Conservation (phyloP, 2,329 filamentous ascomycete species). For the Penicillium psychrosexuale region DNA sequence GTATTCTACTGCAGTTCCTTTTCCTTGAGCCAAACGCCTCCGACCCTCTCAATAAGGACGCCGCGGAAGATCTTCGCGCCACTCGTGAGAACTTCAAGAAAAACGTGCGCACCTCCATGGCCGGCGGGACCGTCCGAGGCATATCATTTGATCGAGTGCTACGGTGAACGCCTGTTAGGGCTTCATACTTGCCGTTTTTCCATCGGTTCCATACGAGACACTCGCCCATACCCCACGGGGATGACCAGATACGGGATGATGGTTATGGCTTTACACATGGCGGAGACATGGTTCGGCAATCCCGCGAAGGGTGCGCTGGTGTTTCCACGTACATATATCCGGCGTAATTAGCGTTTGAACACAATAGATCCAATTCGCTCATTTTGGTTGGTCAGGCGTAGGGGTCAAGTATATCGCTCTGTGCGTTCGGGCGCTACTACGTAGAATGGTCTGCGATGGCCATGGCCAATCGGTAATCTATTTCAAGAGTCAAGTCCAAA, state of each 20-base stretch:
- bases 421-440: not conserved
- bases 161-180: conserved; percentile 48
- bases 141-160: conserved; percentile 74
- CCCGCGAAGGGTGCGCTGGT: conserved; percentile 10
- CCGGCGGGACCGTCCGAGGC: conserved; percentile 71
- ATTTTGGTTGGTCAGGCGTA: not conserved
- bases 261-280: conserved; percentile 16
- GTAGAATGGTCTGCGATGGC: not conserved
- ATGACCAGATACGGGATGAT: conserved; percentile 10
- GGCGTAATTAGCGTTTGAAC: conserved; percentile 37
- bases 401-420: not conserved
- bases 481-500: not conserved
- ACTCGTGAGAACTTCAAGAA: conserved; percentile 88
- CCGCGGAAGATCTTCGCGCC: conserved; percentile 81
- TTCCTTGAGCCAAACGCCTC: conserved; percentile 97
- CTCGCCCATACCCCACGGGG: not conserved
- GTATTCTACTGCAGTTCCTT: conserved; percentile 63
- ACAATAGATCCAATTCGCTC: conserved; percentile 23
- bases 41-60: conserved; percentile 97
- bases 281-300: not conserved
- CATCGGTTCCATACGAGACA: not conserved
- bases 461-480: not conserved
- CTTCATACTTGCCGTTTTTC: not conserved
- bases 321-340: conserved; percentile 26
- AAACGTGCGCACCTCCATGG: conserved; percentile 82